Percentiles rank a stretch among this genome's conserved stretches.
phyloP scores from a whole-genome alignment of 169 alveolate genomes.

The Miamiensis avidus region DNA sequence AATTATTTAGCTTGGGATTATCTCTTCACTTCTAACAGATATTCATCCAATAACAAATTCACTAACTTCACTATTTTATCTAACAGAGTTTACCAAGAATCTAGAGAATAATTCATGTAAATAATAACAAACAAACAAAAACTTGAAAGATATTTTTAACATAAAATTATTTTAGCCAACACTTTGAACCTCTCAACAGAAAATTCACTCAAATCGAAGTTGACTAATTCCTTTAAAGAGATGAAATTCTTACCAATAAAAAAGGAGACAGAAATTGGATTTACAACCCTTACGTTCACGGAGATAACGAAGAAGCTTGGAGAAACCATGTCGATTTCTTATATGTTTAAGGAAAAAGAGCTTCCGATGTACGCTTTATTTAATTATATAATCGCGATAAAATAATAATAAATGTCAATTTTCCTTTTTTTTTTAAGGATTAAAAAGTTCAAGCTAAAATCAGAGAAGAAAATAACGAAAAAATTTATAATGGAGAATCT shows the following conservation, averaged over 20 bases:
- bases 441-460: slow-evolving; percentile 18
- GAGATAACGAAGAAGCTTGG: slow-evolving; percentile 31
- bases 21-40: slow-evolving; percentile 11
- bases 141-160: not conserved
- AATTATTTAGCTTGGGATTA: slow-evolving; percentile 14
- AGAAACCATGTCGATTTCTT: slow-evolving; percentile 16
- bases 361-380: slow-evolving; percentile 33
- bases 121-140: not conserved
- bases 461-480: slow-evolving; percentile 31
- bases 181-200: slow-evolving; percentile 46
- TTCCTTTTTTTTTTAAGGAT: too few relatives aligned
- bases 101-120: slow-evolving; percentile 19
- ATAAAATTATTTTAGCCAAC: not conserved
- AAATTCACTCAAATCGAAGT: slow-evolving; percentile 36
- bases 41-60: slow-evolving; percentile 9
- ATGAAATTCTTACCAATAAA: slow-evolving; percentile 6
- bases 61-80: slow-evolving; percentile 3
- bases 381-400: too few relatives aligned
- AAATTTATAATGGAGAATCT: slow-evolving; percentile 36
- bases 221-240: slow-evolving; percentile 25
- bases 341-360: slow-evolving; percentile 20
- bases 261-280: slow-evolving; percentile 45
- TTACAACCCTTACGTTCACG: slow-evolving; percentile 48
- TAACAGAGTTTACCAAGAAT: not conserved
- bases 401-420: too few relatives aligned